Percentiles rank a stretch among this genome's conserved stretches.
Conservation (phyloP, 495 filamentous ascomycete genomes). For the Penicillium taxi region DNA sequence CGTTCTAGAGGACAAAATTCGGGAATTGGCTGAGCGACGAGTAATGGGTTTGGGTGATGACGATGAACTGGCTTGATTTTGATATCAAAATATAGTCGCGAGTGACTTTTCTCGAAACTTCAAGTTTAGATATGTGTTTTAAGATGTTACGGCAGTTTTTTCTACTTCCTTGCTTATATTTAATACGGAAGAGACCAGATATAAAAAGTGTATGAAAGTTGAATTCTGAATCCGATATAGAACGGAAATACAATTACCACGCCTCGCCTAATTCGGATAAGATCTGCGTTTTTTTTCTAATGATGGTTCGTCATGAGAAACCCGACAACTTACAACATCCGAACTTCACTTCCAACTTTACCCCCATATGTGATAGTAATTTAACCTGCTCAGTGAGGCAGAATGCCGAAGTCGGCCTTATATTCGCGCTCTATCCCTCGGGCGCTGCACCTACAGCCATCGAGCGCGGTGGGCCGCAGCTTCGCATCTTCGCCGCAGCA, state of each 20-base stretch:
- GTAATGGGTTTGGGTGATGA: constrained; percentile 50
- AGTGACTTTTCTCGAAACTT: too few species aligned
- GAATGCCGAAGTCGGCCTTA: constrained; percentile 31
- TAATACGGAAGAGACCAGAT: too few species aligned
- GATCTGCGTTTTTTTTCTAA: too few species aligned
- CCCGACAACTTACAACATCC: constrained; percentile 4
- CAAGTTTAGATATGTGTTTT: too few species aligned
- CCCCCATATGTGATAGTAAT: constrained; percentile 14
- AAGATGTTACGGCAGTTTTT: background rate
- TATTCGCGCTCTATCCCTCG: constrained; percentile 7
- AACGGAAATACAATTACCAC: too few species aligned
- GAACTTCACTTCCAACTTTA: constrained; percentile 9
- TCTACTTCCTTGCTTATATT: too few species aligned
- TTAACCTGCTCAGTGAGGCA: constrained; percentile 9
- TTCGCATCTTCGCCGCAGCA: constrained; percentile 23
- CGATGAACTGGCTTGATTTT: constrained; percentile 36
- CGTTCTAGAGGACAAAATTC: constrained; percentile 79
- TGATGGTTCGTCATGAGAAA: constrained; percentile 8
- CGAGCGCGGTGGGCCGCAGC: constrained; percentile 8
- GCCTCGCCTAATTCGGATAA: too few species aligned
- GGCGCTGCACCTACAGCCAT: constrained; percentile 5
- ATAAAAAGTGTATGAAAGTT: background rate
- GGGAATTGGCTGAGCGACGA: constrained; percentile 61
- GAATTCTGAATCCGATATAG: too few species aligned
- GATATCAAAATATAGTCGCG: too few species aligned